Evolutionary conservation across 176 grass and related monocot genomes (phyloP).

Genomic region (Aegilops sharonensis): DNA sequence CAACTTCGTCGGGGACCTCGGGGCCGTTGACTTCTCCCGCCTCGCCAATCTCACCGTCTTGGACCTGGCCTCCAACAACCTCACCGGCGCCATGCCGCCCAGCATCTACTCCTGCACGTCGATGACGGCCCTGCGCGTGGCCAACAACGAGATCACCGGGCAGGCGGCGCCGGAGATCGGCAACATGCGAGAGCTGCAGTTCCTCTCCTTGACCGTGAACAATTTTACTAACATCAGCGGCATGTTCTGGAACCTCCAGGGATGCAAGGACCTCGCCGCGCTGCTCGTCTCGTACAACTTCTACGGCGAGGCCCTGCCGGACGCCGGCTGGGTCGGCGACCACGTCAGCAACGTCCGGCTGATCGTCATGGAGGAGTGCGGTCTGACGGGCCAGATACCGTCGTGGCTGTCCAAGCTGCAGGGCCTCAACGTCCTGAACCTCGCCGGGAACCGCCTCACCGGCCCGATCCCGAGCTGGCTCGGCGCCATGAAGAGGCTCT

Average conservation of each 20-base stretch:
- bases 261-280: conserved; percentile 19
- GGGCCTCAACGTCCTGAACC: conserved; percentile 37
- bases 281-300: conserved; percentile 50
- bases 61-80: conserved; percentile 43
- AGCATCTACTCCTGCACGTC: conserved; percentile 47
- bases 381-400: conserved; percentile 44
- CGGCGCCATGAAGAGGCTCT: conserved; percentile 36
- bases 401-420: conserved; percentile 46
- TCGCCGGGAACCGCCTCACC: conserved; percentile 40
- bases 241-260: conserved; percentile 46
- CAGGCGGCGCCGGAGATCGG: conserved; percentile 36
- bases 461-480: conserved; percentile 45
- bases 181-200: conserved; percentile 23
- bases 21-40: conserved; percentile 37
- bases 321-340: conserved; percentile 42
- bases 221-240: conserved; percentile 45
- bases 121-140: conserved; percentile 39
- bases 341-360: conserved; percentile 28
- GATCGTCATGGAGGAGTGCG: conserved; percentile 24
- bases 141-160: conserved; percentile 22
- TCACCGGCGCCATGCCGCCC: conserved; percentile 43
- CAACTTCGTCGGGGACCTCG: conserved; percentile 42
- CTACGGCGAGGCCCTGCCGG: conserved; percentile 46
- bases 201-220: conserved; percentile 41
- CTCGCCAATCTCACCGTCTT: conserved; percentile 44